Percentiles rank a stretch among this genome's conserved stretches.
Evolutionary conservation across 495 filamentous ascomycete species (phyloP).

Genomic region (Penicillium ucsense): DNA sequence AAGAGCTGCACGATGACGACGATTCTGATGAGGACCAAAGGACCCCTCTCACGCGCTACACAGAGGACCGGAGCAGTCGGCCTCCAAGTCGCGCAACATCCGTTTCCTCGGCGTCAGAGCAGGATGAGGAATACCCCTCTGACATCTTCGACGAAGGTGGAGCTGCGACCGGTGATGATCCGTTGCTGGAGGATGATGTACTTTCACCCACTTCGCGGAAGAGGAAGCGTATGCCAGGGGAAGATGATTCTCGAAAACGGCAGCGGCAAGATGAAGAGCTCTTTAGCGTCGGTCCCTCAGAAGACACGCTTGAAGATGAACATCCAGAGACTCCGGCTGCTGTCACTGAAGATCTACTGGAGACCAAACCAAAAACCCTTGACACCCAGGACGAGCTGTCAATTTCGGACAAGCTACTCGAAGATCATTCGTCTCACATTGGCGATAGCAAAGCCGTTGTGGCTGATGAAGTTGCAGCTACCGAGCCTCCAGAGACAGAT

Average conservation of each 20-base stretch:
- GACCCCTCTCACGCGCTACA: constrained; percentile 56
- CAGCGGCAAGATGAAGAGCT: constrained; percentile 70
- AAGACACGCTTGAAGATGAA: constrained; percentile 2
- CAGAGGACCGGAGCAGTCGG: constrained; percentile 73
- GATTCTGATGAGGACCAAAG: constrained; percentile 52
- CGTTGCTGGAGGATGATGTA: constrained; percentile 4
- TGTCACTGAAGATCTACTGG: not conserved
- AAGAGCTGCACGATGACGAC: constrained; percentile 46
- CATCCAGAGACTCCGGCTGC: not conserved
- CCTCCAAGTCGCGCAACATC: constrained; percentile 70
- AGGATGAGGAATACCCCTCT: constrained; percentile 44
- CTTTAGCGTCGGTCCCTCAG: constrained; percentile 42
- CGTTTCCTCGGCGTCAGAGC: constrained; percentile 53
- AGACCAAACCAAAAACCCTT: not conserved
- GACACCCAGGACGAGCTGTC: constrained; percentile 1
- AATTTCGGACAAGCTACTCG: not conserved
- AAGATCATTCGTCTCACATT: not conserved
- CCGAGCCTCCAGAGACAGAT: constrained; percentile 11
- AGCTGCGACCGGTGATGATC: not conserved
- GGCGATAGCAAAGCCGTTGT: not conserved
- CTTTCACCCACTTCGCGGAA: constrained; percentile 49
- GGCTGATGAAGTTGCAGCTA: constrained; percentile 20
- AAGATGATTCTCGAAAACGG: constrained; percentile 55
- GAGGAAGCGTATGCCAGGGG: constrained; percentile 55
- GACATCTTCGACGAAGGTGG: constrained; percentile 10